These are phyloP conservation scores for Chenopodium quinoa DNA, from an alignment of 148 eudicot species.

Conservation along the genomic window DNA sequence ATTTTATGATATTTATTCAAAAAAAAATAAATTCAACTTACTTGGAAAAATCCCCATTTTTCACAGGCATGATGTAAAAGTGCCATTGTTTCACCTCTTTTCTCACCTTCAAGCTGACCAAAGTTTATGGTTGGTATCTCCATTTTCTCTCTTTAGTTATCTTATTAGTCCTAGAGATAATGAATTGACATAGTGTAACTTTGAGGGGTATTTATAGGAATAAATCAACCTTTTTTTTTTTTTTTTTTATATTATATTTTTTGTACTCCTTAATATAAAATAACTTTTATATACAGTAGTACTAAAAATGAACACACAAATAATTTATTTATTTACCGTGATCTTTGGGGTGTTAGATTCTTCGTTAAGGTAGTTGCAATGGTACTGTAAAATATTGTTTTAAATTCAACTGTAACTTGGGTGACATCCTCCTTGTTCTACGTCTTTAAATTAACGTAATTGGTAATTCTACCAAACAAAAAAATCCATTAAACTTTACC, in stretches of 20 bases:
- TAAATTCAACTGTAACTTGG: too few relatives aligned
- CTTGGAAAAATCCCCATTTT: conserved; percentile 84
- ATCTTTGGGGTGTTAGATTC: conserved; percentile 18
- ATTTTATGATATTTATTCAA: not conserved
- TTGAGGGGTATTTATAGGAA: conserved; percentile 18
- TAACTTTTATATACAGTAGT: too few relatives aligned
- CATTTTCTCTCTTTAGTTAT: conserved; percentile 33
- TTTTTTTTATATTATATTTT: too few relatives aligned
- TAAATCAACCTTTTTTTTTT: too few relatives aligned
- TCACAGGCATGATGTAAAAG: conserved; percentile 79
- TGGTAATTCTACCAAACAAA: too few relatives aligned
- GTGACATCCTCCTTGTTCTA: too few relatives aligned
- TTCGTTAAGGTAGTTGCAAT: not conserved
- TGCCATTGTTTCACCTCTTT: conserved; percentile 61
- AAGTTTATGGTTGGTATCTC: conserved; percentile 77
- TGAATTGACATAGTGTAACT: not conserved
- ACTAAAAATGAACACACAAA: too few relatives aligned
- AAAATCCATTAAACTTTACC: too few relatives aligned
- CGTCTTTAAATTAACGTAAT: too few relatives aligned
- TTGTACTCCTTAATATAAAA: not conserved
- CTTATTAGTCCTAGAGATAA: too few relatives aligned
- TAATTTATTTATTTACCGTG: not conserved
- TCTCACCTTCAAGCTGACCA: conserved; percentile 56
- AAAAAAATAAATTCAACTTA: not conserved
- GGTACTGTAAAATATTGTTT: too few relatives aligned